A percentile compares a stretch with the other conserved stretches of the same genome.
Evolutionary conservation across 768 basidiomycete species (phyloP).

Genomic region (Lactifluus echinatus): DNA sequence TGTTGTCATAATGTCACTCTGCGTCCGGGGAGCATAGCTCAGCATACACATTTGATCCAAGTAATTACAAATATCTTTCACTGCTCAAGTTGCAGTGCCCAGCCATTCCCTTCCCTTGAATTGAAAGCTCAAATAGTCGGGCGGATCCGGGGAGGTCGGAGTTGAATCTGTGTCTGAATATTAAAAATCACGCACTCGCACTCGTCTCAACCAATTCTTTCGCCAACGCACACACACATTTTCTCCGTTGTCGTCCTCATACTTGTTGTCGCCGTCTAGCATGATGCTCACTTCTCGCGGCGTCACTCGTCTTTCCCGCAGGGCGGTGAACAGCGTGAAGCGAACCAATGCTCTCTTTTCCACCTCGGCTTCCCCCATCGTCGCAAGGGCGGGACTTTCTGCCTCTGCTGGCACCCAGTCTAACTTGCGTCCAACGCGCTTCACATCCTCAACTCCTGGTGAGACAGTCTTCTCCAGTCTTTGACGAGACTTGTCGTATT

Average conservation of each 20-base stretch:
- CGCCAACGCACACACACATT: conserved; percentile 18
- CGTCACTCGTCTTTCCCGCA: conserved; percentile 80
- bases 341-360: conserved; percentile 77
- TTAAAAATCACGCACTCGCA: not conserved
- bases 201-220: not conserved
- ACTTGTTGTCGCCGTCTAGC: conserved; percentile 28
- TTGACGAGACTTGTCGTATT: not conserved
- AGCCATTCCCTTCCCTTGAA: too few relatives aligned
- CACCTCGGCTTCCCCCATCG: conserved; percentile 45
- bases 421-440: conserved; percentile 40
- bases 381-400: conserved; percentile 44
- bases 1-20: conserved; percentile 1
- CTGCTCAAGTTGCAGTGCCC: too few relatives aligned
- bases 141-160: conserved; percentile 10
- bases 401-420: conserved; percentile 37
- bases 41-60: not conserved
- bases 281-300: conserved; percentile 84
- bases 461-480: conserved; percentile 23
- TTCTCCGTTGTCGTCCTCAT: conserved; percentile 20
- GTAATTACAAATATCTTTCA: too few relatives aligned
- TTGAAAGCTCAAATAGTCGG: too few relatives aligned
- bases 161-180: conserved; percentile 16
- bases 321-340: conserved; percentile 68
- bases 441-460: conserved; percentile 47
- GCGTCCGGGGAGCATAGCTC: not conserved